A percentile compares a stretch with the other conserved stretches of the same genome.
Evolutionary conservation across 495 filamentous ascomycete species (phyloP).

Genomic region (Penicillium malachiteum): DNA sequence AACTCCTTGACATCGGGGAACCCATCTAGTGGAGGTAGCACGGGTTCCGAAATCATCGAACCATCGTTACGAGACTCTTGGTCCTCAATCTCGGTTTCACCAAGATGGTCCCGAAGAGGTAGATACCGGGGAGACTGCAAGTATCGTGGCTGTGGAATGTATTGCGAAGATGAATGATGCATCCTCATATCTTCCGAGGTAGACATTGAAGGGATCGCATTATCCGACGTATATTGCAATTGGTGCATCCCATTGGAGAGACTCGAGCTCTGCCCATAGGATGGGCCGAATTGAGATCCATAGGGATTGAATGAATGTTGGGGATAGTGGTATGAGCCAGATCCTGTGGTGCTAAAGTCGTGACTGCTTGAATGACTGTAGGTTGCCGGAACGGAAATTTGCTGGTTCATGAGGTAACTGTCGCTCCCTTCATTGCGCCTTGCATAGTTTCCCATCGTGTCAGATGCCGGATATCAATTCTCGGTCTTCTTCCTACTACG

Average conservation of each 20-base stretch:
- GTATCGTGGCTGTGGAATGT: constrained; percentile 37
- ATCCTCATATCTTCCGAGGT: constrained; percentile 31
- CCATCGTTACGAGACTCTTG: constrained; percentile 45
- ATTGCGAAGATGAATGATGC: constrained; percentile 34
- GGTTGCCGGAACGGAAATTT: constrained; percentile 31
- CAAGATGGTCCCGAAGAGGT: constrained; percentile 33
- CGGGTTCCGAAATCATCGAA: constrained; percentile 45
- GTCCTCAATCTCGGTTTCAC: constrained; percentile 43
- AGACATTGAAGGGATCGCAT: constrained; percentile 35
- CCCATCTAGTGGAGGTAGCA: constrained; percentile 46
- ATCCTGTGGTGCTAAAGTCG: constrained; percentile 34
- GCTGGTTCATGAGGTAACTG: constrained; percentile 39
- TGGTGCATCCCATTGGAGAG: constrained; percentile 31
- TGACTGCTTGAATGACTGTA: constrained; percentile 35
- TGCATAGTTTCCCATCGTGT: constrained; percentile 39
- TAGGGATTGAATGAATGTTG: constrained; percentile 40
- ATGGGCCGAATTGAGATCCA: constrained; percentile 32
- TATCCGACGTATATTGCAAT: constrained; percentile 35
- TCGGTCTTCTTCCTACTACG: background rate
- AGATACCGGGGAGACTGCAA: constrained; percentile 36
- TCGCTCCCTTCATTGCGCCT: constrained; percentile 40
- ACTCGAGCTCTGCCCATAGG: constrained; percentile 34
- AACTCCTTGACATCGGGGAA: constrained; percentile 55
- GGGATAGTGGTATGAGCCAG: constrained; percentile 34
- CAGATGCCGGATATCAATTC: background rate